A percentile compares a stretch with the other conserved stretches of the same genome.
These are phyloP conservation scores for Pythium dissimile DNA, from an alignment of 352 stramenopile genomes.

Conservation along the genomic window DNA sequence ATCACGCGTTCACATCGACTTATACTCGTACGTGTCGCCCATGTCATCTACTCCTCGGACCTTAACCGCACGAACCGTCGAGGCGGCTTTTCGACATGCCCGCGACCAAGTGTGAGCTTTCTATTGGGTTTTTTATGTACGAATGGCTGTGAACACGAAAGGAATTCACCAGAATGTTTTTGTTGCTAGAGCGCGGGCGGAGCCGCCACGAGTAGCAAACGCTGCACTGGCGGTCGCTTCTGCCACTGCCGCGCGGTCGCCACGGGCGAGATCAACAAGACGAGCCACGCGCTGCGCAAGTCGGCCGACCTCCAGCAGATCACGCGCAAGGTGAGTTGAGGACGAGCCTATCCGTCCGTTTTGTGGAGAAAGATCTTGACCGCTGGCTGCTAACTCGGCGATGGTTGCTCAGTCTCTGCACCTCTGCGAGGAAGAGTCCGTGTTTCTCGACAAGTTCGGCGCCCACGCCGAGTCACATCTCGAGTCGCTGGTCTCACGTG, in stretches of 20 bases:
- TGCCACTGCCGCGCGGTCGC: conserved; percentile 40
- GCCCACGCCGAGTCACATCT: conserved; percentile 42
- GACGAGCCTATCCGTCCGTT: background rate
- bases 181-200: conserved; percentile 22
- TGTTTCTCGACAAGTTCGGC: conserved; percentile 52
- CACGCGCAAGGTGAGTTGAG: conserved; percentile 41
- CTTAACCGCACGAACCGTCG: conserved; percentile 11
- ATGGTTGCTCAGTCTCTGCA: conserved; percentile 39
- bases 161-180: no score
- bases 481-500: background rate
- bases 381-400: background rate
- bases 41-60: conserved; percentile 57
- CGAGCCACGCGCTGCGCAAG: conserved; percentile 16
- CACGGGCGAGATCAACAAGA: conserved; percentile 19
- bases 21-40: conserved; percentile 49
- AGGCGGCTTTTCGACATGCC: background rate
- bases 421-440: conserved; percentile 53
- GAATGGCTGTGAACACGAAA: no score
- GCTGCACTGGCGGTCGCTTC: conserved; percentile 39
- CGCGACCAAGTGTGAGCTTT: no score
- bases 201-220: conserved; percentile 19
- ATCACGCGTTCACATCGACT: conserved; percentile 51
- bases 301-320: conserved; percentile 47
- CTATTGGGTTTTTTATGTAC: no score
- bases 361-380: background rate